Percentiles rank a stretch among this genome's conserved stretches.
These are phyloP conservation scores for Mucor velutinosus DNA, from an alignment of 371 early-diverging fungal species.

Conservation along the genomic window DNA sequence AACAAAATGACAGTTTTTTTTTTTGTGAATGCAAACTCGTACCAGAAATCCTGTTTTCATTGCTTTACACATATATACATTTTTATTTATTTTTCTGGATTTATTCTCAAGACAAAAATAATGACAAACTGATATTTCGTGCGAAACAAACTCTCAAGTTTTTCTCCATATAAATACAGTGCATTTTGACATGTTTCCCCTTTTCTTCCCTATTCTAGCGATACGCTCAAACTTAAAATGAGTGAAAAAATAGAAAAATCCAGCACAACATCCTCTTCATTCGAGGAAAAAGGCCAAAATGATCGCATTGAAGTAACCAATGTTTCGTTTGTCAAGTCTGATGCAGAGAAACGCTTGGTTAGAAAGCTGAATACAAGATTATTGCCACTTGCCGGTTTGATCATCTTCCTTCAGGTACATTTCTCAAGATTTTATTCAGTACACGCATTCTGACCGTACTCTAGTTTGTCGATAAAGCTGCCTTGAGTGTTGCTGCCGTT, in stretches of 20 bases:
- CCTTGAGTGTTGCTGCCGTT: constrained; percentile 33
- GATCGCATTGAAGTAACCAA: neutral
- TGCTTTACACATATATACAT: neutral
- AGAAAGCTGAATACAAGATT: constrained; percentile 47
- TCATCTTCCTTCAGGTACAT: constrained; percentile 25
- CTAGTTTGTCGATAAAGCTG: constrained; percentile 43
- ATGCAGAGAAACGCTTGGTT: constrained; percentile 25
- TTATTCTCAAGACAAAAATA: constrained; percentile 2
- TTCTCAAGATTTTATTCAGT: neutral
- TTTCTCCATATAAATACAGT: neutral
- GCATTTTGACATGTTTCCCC: neutral
- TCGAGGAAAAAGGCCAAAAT: neutral
- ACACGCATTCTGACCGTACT: neutral
- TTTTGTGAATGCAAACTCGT: neutral
- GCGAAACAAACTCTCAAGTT: neutral
- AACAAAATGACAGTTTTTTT: neutral
- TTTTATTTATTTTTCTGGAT: neutral
- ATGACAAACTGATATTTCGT: constrained; percentile 7
- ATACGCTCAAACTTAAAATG: neutral
- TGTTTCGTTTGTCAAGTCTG: constrained; percentile 11
- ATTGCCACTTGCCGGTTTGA: constrained; percentile 33
- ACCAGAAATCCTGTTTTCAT: neutral
- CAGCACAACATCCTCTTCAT: constrained; percentile 1
- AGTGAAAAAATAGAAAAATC: neutral
- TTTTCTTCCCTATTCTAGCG: neutral